Conservation (phyloP, 1,284 basidiomycete genomes). For the Exobasidium rhododendri region DNA sequence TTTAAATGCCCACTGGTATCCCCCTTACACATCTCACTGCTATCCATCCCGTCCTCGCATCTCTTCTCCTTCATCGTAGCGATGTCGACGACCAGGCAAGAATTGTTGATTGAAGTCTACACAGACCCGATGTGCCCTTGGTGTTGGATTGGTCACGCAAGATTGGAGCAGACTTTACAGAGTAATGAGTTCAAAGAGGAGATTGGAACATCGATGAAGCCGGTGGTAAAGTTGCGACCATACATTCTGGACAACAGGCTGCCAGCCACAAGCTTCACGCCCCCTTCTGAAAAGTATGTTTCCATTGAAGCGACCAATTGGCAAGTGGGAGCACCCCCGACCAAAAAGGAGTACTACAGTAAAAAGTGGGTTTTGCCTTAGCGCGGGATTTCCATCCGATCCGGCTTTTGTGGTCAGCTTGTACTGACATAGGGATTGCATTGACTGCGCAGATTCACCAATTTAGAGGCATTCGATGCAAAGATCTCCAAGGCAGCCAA, state of each 20-base stretch:
- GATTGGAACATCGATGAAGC: constrained; percentile 25
- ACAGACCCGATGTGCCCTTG: constrained; percentile 39
- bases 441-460: not conserved
- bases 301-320: constrained; percentile 29
- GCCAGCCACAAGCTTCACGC: constrained; percentile 23
- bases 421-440: not conserved
- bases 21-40: too few species aligned
- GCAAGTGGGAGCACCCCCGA: constrained; percentile 26
- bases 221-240: constrained; percentile 28
- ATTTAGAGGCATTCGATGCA: constrained; percentile 33
- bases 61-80: too few species aligned
- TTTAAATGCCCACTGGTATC: too few species aligned
- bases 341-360: constrained; percentile 30
- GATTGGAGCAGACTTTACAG: constrained; percentile 27
- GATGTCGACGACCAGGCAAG: constrained; percentile 34
- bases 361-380: constrained; percentile 23
- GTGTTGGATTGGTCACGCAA: constrained; percentile 32
- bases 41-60: too few species aligned
- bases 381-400: too few species aligned
- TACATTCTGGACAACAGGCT: constrained; percentile 36
- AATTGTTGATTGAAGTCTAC: constrained; percentile 26
- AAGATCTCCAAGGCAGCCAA: constrained; percentile 27
- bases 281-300: constrained; percentile 30
- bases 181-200: constrained; percentile 30
- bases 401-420: not conserved